phyloP scores from a whole-genome alignment of 2,329 filamentous ascomycete genomes.

The Dichotomopilus funicola region DNA sequence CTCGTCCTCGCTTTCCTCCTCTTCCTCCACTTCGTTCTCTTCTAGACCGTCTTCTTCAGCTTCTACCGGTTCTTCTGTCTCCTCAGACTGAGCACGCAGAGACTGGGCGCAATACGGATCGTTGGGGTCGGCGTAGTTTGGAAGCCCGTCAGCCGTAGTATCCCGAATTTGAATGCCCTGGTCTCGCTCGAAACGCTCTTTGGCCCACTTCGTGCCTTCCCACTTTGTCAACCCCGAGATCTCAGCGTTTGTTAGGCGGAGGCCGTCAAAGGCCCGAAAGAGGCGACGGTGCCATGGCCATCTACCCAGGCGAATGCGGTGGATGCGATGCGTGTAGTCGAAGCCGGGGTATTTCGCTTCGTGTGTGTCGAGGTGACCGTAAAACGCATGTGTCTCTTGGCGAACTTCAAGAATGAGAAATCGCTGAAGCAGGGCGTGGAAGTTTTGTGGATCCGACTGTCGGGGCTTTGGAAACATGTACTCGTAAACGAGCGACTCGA shows the following conservation, averaged over 20 bases:
- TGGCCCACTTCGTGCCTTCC: constrained; percentile 79
- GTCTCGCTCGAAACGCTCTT: constrained; percentile 71
- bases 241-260: constrained; percentile 62
- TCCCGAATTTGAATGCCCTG: constrained; percentile 64
- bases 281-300: constrained; percentile 71
- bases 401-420: constrained; percentile 71
- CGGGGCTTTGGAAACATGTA: constrained; percentile 65
- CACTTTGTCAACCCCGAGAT: constrained; percentile 69
- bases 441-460: constrained; percentile 62
- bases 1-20: constrained; percentile 49
- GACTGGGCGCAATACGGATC: constrained; percentile 25
- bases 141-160: constrained; percentile 63
- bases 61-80: constrained; percentile 2
- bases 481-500: constrained; percentile 69
- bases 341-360: constrained; percentile 78
- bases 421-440: constrained; percentile 62
- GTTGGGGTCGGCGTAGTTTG: constrained; percentile 51
- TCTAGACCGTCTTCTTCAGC: constrained; percentile 3
- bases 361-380: constrained; percentile 69
- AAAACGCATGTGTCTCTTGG: constrained; percentile 71
- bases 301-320: constrained; percentile 69
- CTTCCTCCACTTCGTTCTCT: constrained; percentile 15
- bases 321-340: constrained; percentile 66
- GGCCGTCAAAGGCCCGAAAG: constrained; percentile 66
- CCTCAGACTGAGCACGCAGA: constrained; percentile 3